phyloP scores from a whole-genome alignment of 306 rosid species.

The Trifolium dubium region DNA sequence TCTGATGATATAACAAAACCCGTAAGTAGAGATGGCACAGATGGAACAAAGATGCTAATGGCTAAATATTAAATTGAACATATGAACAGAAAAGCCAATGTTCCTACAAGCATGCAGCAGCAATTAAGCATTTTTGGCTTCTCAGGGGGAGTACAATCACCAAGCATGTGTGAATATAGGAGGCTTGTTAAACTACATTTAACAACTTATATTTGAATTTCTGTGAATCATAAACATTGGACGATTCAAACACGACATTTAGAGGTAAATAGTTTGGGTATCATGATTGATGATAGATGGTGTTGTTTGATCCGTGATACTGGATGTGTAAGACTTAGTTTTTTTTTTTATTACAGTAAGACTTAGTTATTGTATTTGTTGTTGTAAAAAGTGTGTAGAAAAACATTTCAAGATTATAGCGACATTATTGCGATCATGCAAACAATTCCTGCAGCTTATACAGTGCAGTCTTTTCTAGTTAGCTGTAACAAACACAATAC shows the following conservation, averaged over 20 bases:
- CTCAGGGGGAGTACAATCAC: not conserved
- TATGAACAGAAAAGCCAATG: slow-evolving; percentile 25
- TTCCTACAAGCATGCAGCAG: not conserved
- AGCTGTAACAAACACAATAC: slow-evolving; percentile 41
- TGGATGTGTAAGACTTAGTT: not conserved
- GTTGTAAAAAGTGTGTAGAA: not conserved
- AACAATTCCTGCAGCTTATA: slow-evolving; percentile 18
- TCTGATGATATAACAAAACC: slow-evolving; percentile 16
- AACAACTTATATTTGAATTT: slow-evolving; percentile 16
- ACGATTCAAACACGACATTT: slow-evolving; percentile 5
- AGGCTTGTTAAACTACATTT: slow-evolving; percentile 22
- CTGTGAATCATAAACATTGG: slow-evolving; percentile 14
- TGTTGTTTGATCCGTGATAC: not conserved
- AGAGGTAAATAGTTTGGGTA: not conserved
- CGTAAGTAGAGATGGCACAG: slow-evolving; percentile 28
- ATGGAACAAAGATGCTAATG: slow-evolving; percentile 11
- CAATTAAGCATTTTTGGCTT: not conserved
- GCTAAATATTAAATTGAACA: slow-evolving; percentile 9
- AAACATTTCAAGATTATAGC: slow-evolving; percentile 6
- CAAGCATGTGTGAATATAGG: slow-evolving; percentile 2
- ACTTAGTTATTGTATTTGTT: not conserved
- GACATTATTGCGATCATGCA: slow-evolving; percentile 14
- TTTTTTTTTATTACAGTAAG: no score
- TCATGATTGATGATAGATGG: not conserved
- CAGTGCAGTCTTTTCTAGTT: slow-evolving; percentile 27